Conservation (phyloP, 495 filamentous ascomycete genomes). For the Lophium mytilinum region DNA sequence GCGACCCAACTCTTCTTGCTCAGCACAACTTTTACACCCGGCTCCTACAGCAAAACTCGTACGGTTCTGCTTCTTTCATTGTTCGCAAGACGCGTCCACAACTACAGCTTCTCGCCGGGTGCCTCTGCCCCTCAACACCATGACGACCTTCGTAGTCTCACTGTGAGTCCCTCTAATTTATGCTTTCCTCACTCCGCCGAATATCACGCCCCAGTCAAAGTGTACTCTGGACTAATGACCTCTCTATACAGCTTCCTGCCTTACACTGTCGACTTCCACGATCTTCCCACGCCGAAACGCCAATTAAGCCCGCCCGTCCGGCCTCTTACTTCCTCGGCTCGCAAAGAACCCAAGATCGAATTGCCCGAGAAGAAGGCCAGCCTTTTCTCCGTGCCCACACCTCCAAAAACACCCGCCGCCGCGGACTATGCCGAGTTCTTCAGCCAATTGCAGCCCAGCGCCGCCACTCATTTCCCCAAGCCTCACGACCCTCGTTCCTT, state of each 20-base stretch:
- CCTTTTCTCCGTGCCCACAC: conserved; percentile 28
- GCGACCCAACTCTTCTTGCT: not conserved
- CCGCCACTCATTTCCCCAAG: conserved; percentile 36
- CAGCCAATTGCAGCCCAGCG: conserved; percentile 37
- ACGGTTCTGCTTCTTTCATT: not conserved
- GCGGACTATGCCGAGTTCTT: conserved; percentile 57
- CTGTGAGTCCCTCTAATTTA: conserved; percentile 21
- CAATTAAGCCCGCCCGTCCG: conserved; percentile 2
- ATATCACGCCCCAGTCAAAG: too few species aligned
- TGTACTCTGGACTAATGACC: too few species aligned
- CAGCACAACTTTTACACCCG: not conserved
- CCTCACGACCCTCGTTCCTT: conserved; percentile 36
- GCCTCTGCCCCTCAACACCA: conserved; percentile 2
- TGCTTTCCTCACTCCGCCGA: too few species aligned
- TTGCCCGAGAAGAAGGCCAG: conserved; percentile 25
- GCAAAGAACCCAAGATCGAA: conserved; percentile 30
- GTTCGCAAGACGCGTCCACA: not conserved
- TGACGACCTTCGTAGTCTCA: conserved; percentile 29
- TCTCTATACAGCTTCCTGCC: conserved; percentile 63
- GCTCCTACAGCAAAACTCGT: not conserved
- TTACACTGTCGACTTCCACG: conserved; percentile 74
- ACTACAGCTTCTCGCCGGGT: not conserved
- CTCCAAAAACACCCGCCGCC: conserved; percentile 54
- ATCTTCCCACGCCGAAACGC: conserved; percentile 13
- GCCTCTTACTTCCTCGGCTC: not conserved